A percentile compares a stretch with the other conserved stretches of the same genome.
phyloP scores from a whole-genome alignment of 2,329 filamentous ascomycete species.

The Torrubiella hemipterigena region DNA sequence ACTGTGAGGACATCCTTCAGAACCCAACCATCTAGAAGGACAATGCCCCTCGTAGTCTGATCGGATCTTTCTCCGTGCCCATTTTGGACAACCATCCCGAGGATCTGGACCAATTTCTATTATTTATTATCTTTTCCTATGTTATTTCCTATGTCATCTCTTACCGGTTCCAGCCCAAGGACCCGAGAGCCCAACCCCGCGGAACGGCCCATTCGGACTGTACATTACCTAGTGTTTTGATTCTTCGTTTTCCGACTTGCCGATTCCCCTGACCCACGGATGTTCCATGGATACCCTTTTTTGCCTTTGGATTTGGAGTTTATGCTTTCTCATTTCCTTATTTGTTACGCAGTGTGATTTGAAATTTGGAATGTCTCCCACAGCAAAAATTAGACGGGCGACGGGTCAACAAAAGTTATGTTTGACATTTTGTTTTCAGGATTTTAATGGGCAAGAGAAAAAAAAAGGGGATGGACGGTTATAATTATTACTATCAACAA shows the following conservation, averaged over 20 bases:
- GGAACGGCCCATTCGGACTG: neutral
- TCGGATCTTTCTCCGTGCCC: too few relatives aligned
- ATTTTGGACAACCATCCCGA: too few relatives aligned
- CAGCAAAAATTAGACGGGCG: too few relatives aligned
- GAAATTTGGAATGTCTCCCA: too few relatives aligned
- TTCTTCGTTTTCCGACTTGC: neutral
- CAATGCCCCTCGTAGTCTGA: too few relatives aligned
- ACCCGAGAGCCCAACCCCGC: neutral
- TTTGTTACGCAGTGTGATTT: too few relatives aligned
- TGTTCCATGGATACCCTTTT: neutral
- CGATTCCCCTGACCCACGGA: neutral
- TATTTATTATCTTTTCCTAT: neutral
- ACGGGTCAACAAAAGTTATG: too few relatives aligned
- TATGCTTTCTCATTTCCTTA: neutral
- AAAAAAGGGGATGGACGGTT: too few relatives aligned
- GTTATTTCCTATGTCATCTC: neutral
- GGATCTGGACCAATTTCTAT: too few relatives aligned
- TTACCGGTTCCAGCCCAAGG: neutral
- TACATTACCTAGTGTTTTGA: neutral
- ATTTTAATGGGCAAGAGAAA: too few relatives aligned
- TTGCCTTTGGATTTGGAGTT: neutral
- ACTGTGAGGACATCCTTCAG: slow-evolving; percentile 79
- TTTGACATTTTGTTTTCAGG: too few relatives aligned
- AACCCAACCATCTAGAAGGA: slow-evolving; percentile 41
- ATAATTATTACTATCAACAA: too few relatives aligned